phyloP scores from a whole-genome alignment of 345 rosid species.

The Cardamine occulta region DNA sequence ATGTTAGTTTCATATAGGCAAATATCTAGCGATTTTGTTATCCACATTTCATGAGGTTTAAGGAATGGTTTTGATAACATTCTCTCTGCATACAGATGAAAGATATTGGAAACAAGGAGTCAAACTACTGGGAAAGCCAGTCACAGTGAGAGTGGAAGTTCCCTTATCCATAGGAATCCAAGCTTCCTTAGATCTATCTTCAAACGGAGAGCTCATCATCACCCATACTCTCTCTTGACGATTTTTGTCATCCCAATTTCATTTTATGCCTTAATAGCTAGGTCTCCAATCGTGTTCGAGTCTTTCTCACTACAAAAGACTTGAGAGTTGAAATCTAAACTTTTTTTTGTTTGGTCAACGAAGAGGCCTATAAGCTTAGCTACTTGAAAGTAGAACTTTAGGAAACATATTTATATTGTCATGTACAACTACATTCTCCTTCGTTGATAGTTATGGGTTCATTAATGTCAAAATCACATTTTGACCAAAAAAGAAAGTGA shows the following conservation, averaged over 20 bases:
- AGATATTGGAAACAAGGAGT: conserved; percentile 95
- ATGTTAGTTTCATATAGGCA: conserved; percentile 13
- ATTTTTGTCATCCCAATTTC: not conserved
- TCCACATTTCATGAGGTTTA: not conserved
- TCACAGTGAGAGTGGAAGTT: conserved; percentile 48
- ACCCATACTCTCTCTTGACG: conserved; percentile 48
- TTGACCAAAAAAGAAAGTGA: not conserved
- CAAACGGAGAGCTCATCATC: conserved; percentile 61
- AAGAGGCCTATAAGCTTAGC: not conserved
- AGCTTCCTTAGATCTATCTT: conserved; percentile 70
- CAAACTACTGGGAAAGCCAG: conserved; percentile 72
- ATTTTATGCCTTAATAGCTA: not conserved
- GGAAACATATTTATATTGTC: not conserved
- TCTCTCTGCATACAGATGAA: conserved; percentile 48
- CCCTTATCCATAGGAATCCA: conserved; percentile 54
- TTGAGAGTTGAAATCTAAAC: not conserved
- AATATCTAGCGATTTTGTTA: conserved; percentile 1
- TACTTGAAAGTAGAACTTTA: not conserved
- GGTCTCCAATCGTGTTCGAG: not conserved
- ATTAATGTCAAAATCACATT: not conserved
- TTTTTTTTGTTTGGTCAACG: not conserved
- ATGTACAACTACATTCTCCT: not conserved
- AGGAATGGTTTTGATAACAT: not conserved
- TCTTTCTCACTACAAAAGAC: conserved; percentile 9
- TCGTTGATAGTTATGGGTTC: not conserved